phyloP scores from a whole-genome alignment of 257 asterid genomes.

The Orobanche coerulescens region DNA sequence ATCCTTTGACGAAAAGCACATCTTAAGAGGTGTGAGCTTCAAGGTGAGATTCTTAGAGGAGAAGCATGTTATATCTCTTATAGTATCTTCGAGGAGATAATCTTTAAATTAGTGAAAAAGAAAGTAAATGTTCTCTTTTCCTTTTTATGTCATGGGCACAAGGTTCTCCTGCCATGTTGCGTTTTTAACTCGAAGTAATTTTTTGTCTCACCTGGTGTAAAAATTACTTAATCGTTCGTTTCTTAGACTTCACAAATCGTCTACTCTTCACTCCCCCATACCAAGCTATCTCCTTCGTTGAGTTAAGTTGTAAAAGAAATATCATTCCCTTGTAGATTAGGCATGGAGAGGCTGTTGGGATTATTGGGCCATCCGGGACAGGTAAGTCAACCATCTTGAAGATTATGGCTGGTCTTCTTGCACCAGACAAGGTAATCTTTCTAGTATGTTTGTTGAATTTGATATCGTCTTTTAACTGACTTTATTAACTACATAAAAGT shows the following conservation, averaged over 20 bases:
- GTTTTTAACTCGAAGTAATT: too few relatives aligned
- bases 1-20: conserved; percentile 91
- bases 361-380: conserved; percentile 99
- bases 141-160: too few relatives aligned
- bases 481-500: conserved; percentile 5
- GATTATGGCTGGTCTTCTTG: conserved; percentile 98
- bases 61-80: too few relatives aligned
- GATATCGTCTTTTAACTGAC: neutral
- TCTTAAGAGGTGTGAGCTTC: conserved; percentile 91
- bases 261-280: neutral
- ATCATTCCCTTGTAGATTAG: conserved; percentile 56
- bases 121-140: too few relatives aligned
- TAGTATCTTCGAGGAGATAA: too few relatives aligned
- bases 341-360: conserved; percentile 99
- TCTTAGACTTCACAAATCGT: neutral
- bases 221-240: neutral
- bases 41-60: conserved; percentile 73
- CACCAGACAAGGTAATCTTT: conserved; percentile 82
- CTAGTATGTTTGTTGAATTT: neutral
- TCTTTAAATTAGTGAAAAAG: too few relatives aligned
- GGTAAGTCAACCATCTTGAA: conserved; percentile 96
- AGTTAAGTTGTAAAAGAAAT: conserved; percentile 1
- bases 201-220: too few relatives aligned
- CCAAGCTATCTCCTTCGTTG: conserved; percentile 12
- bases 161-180: too few relatives aligned